Evolutionary conservation across 768 basidiomycete genomes (phyloP), one percentile per base, ranked within the genome.

Genomic region (Xerocomellus intermedius): DNA sequence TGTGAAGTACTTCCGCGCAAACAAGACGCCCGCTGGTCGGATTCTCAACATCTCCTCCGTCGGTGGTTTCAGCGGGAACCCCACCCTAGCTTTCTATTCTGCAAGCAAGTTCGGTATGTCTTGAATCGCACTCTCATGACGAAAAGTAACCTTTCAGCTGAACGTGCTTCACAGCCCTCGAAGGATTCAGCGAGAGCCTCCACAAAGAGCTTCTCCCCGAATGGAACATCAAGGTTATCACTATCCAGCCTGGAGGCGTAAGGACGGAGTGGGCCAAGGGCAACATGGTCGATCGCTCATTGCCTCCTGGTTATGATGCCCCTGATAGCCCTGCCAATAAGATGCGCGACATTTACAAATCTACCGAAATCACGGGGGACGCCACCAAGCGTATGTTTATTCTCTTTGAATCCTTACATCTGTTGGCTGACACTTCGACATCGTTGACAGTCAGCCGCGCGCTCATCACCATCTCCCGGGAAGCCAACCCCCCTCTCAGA

Each of bases 1-100:
- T 0, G 65, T 74, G 12, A 60, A 55, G 42, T 68, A 64, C 48
- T 73, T 74, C 57, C 64, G 69, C 7, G 66, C 68, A n/a, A 58
- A 61, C 47, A 69, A 71, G 21, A 49, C n/a, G 6, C 54, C 64
- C 1, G 56, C 64, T 0, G 64, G 64, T 32, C 64, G 64, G 33
- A 54, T 65, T 38, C 38, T 67, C 52, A 67, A 68, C 6, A 28
- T 67, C 22, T 63, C 63, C 6, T 65, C 63, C 5, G 55, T 14
- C 3, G 59, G 50, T 28, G 67, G 67, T 17, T 66, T 67, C 51
- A 21, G 13, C 5, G 57, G 42, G 1, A 41, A 53, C 22, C 54
- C 66, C 12, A 55, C 61, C 21, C 57, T 67, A 2, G 54, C 60
- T 2, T 64, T 51, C 39, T 65, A 64, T 42, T 56, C 36, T 50